Evolutionary conservation across 1,139 yeast genomes (phyloP), one percentile per base, ranked within the genome.

Genomic region (Lizanozyma gosingica): DNA sequence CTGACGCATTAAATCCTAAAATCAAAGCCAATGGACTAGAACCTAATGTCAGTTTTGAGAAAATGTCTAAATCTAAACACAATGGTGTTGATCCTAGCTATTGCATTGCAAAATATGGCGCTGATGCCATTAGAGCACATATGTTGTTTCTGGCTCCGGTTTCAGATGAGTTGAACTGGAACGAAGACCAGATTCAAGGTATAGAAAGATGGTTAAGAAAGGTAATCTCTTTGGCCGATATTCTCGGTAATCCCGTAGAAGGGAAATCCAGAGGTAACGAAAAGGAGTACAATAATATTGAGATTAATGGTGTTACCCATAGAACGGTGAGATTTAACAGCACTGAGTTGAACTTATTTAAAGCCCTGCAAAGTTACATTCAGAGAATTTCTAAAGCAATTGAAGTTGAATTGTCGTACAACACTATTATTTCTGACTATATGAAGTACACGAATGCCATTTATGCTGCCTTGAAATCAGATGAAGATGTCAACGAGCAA

Each of bases 121-220:
- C 97, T 1, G 98, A 92, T 65, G 90, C 96, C 0, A 84, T 92
- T 0, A 73, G 98, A 46, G 97, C 97, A 0, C 96, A 90, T 53
- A 78, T 92, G 49, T 60, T 92, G n/a, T 92, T 92, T 65, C 95
- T 82, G 57, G 97, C 97, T 0, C 97, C 97, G 2, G 76, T 90
- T 3, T 63, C 74, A 1, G 96, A 88, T 50, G 77, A 81, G 3
- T 67, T 92, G 45, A 79, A 80, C 49, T 92, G 98, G 98, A 94
- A 90, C 52, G 95, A 87, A 50, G 67, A 72, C 3, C 92, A 85
- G 55, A 90, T 92, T 46, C 78, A 75, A 16, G 98, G 98, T 3
- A 73, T 84, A 34, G 86, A 85, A 52, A 71, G 97, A 45, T 92
- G 97, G 97, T 60, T 92, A 37, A 70, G 71, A 33, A 78, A 79